These are phyloP conservation scores for Penicillium lagena DNA, from an alignment of 495 filamentous ascomycete genomes.

Conservation along the genomic window DNA sequence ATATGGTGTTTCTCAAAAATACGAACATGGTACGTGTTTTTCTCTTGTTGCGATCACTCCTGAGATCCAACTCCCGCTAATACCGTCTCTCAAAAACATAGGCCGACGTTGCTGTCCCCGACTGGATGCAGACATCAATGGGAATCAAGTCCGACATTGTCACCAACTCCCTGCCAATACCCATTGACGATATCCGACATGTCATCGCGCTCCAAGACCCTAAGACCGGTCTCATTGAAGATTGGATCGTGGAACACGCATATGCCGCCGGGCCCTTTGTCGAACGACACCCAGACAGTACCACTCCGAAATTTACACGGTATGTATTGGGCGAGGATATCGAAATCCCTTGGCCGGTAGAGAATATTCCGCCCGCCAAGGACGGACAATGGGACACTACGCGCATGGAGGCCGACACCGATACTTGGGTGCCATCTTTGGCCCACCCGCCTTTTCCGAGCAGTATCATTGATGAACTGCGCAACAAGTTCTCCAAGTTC, in stretches of 20 bases:
- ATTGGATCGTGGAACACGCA: slow-evolving; percentile 71
- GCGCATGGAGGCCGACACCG: slow-evolving; percentile 66
- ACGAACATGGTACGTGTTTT: slow-evolving; percentile 56
- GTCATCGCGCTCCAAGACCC: slow-evolving; percentile 67
- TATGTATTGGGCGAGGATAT: slow-evolving; percentile 43
- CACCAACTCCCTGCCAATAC: slow-evolving; percentile 43
- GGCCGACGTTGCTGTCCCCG: slow-evolving; percentile 53
- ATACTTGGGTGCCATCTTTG: slow-evolving; percentile 70
- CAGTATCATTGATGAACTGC: slow-evolving; percentile 76
- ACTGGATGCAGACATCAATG: slow-evolving; percentile 41
- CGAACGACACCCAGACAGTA: slow-evolving; percentile 24
- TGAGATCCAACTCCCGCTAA: not conserved
- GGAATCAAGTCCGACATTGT: slow-evolving; percentile 35
- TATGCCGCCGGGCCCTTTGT: slow-evolving; percentile 27
- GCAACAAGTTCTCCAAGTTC: slow-evolving; percentile 79
- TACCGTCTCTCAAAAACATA: slow-evolving; percentile 13
- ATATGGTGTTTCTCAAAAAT: slow-evolving; percentile 55
- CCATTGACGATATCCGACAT: slow-evolving; percentile 68
- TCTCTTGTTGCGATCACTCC: not conserved
- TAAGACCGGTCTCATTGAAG: slow-evolving; percentile 51
- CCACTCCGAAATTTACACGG: slow-evolving; percentile 32
- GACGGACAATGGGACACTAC: slow-evolving; percentile 64
- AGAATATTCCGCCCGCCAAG: slow-evolving; percentile 26
- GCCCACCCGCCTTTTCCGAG: slow-evolving; percentile 71
- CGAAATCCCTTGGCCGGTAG: slow-evolving; percentile 67